Conservation (phyloP, 768 basidiomycete species). For the Leucocoprinus birnbaumii region DNA sequence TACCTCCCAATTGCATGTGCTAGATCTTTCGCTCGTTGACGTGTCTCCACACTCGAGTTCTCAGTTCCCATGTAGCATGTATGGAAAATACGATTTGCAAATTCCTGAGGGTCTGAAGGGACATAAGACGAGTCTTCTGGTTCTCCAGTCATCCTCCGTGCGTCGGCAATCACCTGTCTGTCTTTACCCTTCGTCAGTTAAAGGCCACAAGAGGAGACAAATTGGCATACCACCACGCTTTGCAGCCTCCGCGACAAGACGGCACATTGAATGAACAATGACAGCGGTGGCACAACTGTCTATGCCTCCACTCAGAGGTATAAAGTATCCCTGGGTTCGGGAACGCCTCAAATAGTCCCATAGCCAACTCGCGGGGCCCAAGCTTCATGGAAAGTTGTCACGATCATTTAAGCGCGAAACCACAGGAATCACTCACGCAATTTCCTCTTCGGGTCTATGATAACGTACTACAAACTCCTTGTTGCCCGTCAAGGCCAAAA, state of each 20-base stretch:
- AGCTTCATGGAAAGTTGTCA: constrained; percentile 39
- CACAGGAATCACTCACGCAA: constrained; percentile 66
- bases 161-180: constrained; percentile 85
- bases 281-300: constrained; percentile 97
- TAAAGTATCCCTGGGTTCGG: constrained; percentile 89
- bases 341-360: constrained; percentile 99
- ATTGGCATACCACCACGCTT: constrained; percentile 57
- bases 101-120: constrained; percentile 86
- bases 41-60: constrained; percentile 87
- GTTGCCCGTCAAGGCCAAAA: constrained; percentile 33
- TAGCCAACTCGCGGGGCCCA: constrained; percentile 99
- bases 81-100: constrained; percentile 86
- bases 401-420: background rate
- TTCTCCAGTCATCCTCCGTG: constrained; percentile 85
- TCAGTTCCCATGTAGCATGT: constrained; percentile 99
- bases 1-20: constrained; percentile 89
- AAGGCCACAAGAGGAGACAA: background rate
- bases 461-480: constrained; percentile 56
- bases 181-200: constrained; percentile 37
- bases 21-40: constrained; percentile 82
- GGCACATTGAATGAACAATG: constrained; percentile 96
- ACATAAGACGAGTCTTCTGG: constrained; percentile 77
- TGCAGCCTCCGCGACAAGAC: constrained; percentile 81
- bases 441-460: constrained; percentile 93
- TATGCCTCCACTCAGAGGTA: constrained; percentile 94